phyloP scores from a whole-genome alignment of 2,329 filamentous ascomycete genomes.

The Ceratocystis colombiana region DNA sequence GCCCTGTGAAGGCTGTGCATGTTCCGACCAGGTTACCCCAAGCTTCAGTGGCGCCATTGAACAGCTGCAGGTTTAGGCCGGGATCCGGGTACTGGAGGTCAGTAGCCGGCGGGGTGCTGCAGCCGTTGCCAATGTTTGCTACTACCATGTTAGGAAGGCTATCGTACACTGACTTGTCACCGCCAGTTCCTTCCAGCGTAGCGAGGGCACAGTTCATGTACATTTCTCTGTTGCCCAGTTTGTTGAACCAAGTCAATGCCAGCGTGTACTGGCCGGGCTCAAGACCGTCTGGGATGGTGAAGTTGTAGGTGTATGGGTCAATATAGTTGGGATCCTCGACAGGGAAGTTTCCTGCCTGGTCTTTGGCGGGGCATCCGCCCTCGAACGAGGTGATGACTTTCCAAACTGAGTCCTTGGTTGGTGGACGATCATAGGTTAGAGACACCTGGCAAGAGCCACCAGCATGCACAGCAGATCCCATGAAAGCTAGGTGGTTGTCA shows the following conservation, averaged over 20 bases:
- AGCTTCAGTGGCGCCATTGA: constrained; percentile 35
- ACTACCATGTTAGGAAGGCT: constrained; percentile 61
- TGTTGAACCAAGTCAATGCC: constrained; percentile 94
- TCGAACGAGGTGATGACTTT: constrained; percentile 83
- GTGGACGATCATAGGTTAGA: constrained; percentile 64
- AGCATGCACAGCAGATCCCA: constrained; percentile 68
- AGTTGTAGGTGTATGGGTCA: constrained; percentile 53
- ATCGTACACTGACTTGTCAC: constrained; percentile 44
- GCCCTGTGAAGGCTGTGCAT: constrained; percentile 29
- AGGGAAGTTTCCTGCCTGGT: constrained; percentile 46
- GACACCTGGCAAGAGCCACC: constrained; percentile 88
- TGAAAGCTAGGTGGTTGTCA: constrained; percentile 51
- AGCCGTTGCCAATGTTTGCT: constrained; percentile 52
- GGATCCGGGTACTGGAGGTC: constrained; percentile 54
- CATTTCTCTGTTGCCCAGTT: constrained; percentile 84
- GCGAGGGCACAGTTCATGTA: constrained; percentile 94
- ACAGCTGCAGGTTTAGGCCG: constrained; percentile 45
- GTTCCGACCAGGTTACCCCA: constrained; percentile 30
- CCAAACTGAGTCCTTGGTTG: constrained; percentile 59
- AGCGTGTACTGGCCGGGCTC: constrained; percentile 67
- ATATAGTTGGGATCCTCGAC: constrained; percentile 37
- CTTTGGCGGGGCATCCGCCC: constrained; percentile 67
- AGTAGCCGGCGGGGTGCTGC: constrained; percentile 40
- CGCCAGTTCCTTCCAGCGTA: constrained; percentile 47
- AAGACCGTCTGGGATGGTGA: constrained; percentile 60